These are phyloP conservation scores for Chloromonas sp. DNA, from an alignment of 163 green algal genomes.

Conservation along the genomic window DNA sequence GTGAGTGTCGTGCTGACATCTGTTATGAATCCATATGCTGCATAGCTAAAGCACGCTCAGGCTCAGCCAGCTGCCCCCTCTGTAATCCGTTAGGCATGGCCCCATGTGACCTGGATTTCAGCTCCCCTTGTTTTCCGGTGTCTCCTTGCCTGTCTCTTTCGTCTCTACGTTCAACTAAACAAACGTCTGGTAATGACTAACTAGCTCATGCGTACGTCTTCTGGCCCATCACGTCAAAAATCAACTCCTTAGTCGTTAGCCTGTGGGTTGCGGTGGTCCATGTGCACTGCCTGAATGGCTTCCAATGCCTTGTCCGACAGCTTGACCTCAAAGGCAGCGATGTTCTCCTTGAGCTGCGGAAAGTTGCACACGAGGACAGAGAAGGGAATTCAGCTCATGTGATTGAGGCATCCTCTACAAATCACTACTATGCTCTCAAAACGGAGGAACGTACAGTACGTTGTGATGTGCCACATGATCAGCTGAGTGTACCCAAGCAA, in stretches of 20 bases:
- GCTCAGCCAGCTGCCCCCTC: too few species aligned
- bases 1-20: too few species aligned
- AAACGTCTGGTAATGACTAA: too few species aligned
- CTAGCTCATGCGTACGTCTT: too few species aligned
- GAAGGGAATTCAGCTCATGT: background rate
- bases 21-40: too few species aligned
- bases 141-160: too few species aligned
- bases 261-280: constrained; percentile 48
- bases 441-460: background rate
- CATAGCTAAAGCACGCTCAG: too few species aligned
- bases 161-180: too few species aligned
- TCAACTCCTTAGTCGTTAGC: constrained; percentile 17
- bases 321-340: constrained; percentile 52
- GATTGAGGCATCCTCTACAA: background rate
- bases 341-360: constrained; percentile 72
- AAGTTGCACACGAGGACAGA: background rate
- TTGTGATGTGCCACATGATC: background rate
- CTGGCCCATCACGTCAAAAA: too few species aligned
- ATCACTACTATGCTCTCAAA: background rate
- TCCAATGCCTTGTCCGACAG: constrained; percentile 38
- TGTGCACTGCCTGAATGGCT: constrained; percentile 55
- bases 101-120: too few species aligned
- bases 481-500: background rate
- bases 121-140: too few species aligned
- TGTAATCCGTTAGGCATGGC: too few species aligned